phyloP scores from a whole-genome alignment of 2,329 filamentous ascomycete species.

The Curvularia verruculosa region DNA sequence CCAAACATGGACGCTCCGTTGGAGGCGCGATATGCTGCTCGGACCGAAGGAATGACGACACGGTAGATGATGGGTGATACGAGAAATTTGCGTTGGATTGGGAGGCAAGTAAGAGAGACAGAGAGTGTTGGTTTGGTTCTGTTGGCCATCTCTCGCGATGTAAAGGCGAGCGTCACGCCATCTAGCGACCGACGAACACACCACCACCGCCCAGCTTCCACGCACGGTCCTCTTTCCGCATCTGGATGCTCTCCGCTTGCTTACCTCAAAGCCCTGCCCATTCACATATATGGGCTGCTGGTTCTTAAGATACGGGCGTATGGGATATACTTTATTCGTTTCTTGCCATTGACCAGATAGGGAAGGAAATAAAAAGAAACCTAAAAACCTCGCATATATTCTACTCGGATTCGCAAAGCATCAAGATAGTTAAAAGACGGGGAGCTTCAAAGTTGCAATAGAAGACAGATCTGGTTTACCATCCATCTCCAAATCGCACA shows the following conservation, averaged over 20 bases:
- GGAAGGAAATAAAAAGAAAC: background rate
- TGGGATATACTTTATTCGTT: background rate
- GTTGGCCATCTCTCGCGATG: constrained; percentile 1
- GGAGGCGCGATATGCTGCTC: too few relatives aligned
- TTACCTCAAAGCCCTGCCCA: background rate
- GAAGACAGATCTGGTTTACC: background rate
- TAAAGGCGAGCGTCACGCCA: constrained; percentile 27
- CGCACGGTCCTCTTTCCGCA: background rate
- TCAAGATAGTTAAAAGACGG: background rate
- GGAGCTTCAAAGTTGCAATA: background rate
- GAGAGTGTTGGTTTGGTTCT: background rate
- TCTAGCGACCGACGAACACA: constrained; percentile 25
- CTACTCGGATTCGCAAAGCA: background rate
- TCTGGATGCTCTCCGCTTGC: background rate
- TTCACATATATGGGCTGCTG: background rate
- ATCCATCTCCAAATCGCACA: background rate
- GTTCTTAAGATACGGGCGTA: background rate
- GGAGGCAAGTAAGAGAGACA: background rate
- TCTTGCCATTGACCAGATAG: background rate
- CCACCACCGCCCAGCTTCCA: constrained; percentile 6
- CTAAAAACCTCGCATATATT: background rate
- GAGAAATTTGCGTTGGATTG: background rate
- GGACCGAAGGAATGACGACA: background rate
- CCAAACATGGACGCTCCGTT: too few relatives aligned
- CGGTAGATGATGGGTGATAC: background rate